Conservation (phyloP, 495 filamentous ascomycete genomes). For the Xylaria grammica region DNA sequence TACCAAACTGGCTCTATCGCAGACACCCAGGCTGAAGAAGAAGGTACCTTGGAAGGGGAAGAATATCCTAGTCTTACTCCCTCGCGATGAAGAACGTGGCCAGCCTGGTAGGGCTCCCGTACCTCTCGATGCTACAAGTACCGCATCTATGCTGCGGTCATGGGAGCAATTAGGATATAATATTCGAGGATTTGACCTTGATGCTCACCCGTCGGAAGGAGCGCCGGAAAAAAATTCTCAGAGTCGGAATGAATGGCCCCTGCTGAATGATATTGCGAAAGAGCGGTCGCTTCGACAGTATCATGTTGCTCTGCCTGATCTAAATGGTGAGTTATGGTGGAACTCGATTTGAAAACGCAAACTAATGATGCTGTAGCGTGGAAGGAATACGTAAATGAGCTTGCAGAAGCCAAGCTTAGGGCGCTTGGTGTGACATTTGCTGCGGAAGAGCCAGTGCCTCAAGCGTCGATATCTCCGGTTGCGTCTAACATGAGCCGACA, state of each 20-base stretch:
- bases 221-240: constrained; percentile 52
- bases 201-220: constrained; percentile 27
- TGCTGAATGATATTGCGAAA: constrained; percentile 60
- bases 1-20: constrained; percentile 34
- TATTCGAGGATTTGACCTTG: constrained; percentile 72
- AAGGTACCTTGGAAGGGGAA: constrained; percentile 74
- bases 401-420: constrained; percentile 88
- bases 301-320: constrained; percentile 77
- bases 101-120: constrained; percentile 60
- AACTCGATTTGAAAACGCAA: background rate
- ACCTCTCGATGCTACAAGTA: constrained; percentile 66
- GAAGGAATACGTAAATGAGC: constrained; percentile 78
- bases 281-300: constrained; percentile 60
- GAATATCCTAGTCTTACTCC: constrained; percentile 72
- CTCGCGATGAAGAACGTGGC: constrained; percentile 69
- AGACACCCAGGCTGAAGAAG: constrained; percentile 56
- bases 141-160: constrained; percentile 65
- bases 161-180: constrained; percentile 82
- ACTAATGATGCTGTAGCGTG: constrained; percentile 62
- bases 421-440: constrained; percentile 84
- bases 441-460: constrained; percentile 67
- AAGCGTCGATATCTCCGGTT: constrained; percentile 56
- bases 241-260: constrained; percentile 76
- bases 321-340: constrained; percentile 46
- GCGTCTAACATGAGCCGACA: constrained; percentile 60